Evolutionary conservation across 345 rosid species (phyloP).

Genomic region (Salix suchowensis): DNA sequence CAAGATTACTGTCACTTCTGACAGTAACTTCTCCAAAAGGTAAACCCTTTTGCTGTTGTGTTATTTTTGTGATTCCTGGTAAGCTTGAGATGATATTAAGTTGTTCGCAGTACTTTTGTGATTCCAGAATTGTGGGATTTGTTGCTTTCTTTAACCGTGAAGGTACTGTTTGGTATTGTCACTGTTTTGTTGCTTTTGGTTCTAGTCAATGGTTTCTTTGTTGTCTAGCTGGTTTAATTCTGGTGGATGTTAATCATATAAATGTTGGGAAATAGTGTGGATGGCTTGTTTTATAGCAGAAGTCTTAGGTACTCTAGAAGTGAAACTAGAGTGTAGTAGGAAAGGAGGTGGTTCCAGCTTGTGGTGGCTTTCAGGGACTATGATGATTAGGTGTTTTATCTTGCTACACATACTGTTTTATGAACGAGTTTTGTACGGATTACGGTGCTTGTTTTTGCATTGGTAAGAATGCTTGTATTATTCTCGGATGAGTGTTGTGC

Average conservation of each 20-base stretch:
- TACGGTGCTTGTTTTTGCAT: neutral
- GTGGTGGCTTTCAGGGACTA: neutral
- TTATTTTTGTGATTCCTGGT: neutral
- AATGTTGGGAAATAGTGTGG: neutral
- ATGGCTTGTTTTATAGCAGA: neutral
- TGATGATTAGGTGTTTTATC: neutral
- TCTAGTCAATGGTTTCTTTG: neutral
- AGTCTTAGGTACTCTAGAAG: neutral
- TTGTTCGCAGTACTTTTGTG: neutral
- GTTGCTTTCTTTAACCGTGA: too few species aligned
- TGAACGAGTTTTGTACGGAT: neutral
- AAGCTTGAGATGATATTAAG: neutral
- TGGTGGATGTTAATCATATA: neutral
- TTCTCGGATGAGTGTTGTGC: neutral
- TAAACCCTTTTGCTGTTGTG: conserved; percentile 2
- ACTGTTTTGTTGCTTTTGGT: too few species aligned
- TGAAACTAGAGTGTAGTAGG: neutral
- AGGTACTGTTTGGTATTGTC: too few species aligned
- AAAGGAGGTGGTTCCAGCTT: neutral
- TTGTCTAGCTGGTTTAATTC: neutral
- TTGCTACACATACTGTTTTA: neutral
- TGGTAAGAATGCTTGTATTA: neutral
- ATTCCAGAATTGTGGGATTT: too few species aligned
- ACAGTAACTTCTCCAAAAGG: conserved; percentile 62
- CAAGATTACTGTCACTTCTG: conserved; percentile 55